Conservation (phyloP, 352 stramenopile genomes). For the Globisporangium paddicum region DNA sequence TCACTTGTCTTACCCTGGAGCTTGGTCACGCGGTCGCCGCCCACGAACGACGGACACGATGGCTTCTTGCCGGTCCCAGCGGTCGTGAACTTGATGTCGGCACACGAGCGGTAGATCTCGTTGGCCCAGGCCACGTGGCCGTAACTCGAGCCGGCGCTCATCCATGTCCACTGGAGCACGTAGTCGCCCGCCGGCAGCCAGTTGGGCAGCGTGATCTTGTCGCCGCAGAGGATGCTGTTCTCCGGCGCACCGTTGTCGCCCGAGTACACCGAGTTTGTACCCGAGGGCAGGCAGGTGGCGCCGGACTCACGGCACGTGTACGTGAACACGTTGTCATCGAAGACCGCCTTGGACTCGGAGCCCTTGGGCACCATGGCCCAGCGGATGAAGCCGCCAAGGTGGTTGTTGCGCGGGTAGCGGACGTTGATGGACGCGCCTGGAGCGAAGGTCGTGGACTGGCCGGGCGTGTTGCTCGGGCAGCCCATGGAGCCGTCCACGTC, state of each 20-base stretch:
- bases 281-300: slow-evolving; percentile 10
- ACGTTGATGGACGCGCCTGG: slow-evolving; percentile 20
- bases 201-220: slow-evolving; percentile 44
- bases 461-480: slow-evolving; percentile 13
- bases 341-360: slow-evolving; percentile 13
- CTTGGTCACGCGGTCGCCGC: slow-evolving; percentile 44
- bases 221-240: slow-evolving; percentile 34
- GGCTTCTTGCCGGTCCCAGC: slow-evolving; percentile 24
- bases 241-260: slow-evolving; percentile 30
- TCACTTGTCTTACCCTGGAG: slow-evolving; percentile 27
- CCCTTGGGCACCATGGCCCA: slow-evolving; percentile 18
- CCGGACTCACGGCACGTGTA: slow-evolving; percentile 29
- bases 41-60: slow-evolving; percentile 39
- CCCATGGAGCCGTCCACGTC: slow-evolving; percentile 26
- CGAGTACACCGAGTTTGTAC: slow-evolving; percentile 10
- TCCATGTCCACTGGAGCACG: slow-evolving; percentile 56
- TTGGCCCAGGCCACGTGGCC: slow-evolving; percentile 41
- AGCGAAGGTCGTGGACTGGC: slow-evolving; percentile 13
- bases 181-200: slow-evolving; percentile 45
- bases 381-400: slow-evolving; percentile 26
- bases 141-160: slow-evolving; percentile 38
- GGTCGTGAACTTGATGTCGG: slow-evolving; percentile 45
- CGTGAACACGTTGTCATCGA: slow-evolving; percentile 21
- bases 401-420: slow-evolving; percentile 26
- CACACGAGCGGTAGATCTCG: slow-evolving; percentile 40